Conservation (phyloP, 2,329 filamentous ascomycete species). For the Colletotrichum sp. region DNA sequence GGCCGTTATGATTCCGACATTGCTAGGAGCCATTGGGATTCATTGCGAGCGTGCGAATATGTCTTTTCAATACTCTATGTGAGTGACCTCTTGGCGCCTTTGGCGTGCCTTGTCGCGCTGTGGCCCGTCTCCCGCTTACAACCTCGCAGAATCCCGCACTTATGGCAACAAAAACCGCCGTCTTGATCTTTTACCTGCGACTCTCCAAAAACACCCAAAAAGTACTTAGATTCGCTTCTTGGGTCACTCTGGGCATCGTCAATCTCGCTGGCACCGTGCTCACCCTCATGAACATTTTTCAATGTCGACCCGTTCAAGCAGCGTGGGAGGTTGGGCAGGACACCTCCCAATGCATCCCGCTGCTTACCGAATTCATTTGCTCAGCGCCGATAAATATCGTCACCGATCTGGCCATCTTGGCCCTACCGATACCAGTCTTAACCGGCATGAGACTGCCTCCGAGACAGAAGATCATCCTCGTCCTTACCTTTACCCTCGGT, state of each 20-base stretch:
- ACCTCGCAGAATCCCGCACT: slow-evolving; percentile 77
- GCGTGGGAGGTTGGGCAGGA: slow-evolving; percentile 59
- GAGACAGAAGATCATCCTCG: slow-evolving; percentile 86
- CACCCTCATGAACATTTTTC: slow-evolving; percentile 86
- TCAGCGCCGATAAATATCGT: slow-evolving; percentile 92
- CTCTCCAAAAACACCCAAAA: slow-evolving; percentile 79
- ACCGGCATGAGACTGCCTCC: slow-evolving; percentile 84
- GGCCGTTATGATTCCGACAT: slow-evolving; percentile 72
- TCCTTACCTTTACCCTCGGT: slow-evolving; percentile 85
- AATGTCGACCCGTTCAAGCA: slow-evolving; percentile 77
- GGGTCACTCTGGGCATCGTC: slow-evolving; percentile 77
- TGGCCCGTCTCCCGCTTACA: slow-evolving; percentile 1
- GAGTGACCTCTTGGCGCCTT: slow-evolving; percentile 28
- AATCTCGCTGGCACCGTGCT: slow-evolving; percentile 80
- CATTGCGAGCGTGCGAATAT: slow-evolving; percentile 66
- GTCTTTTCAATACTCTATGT: slow-evolving; percentile 69
- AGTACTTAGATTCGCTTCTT: slow-evolving; percentile 82
- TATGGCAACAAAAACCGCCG: slow-evolving; percentile 92
- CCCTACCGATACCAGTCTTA: slow-evolving; percentile 86
- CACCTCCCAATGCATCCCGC: slow-evolving; percentile 55
- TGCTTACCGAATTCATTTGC: slow-evolving; percentile 68
- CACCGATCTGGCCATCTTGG: slow-evolving; percentile 86
- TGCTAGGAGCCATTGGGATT: slow-evolving; percentile 46
- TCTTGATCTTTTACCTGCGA: slow-evolving; percentile 87
- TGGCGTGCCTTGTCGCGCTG: background rate